Evolutionary conservation across 2,329 filamentous ascomycete species (phyloP).

Genomic region (Scedosporium apiospermum): DNA sequence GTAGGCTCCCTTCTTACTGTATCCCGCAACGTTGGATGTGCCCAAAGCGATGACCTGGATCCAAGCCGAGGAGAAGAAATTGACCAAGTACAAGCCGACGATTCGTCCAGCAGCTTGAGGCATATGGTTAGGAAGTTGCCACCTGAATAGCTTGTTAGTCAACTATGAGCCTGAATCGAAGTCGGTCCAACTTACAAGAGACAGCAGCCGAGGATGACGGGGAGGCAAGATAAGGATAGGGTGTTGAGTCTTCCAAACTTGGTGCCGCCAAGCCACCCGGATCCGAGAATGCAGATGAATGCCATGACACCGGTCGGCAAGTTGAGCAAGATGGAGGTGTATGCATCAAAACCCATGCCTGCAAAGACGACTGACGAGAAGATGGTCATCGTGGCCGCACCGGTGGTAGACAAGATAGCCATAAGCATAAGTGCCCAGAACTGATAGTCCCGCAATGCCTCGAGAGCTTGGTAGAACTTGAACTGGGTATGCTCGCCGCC

Average conservation of each 20-base stretch:
- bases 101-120: slow-evolving; percentile 14
- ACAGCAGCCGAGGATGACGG: slow-evolving; percentile 19
- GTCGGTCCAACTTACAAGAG: slow-evolving; percentile 14
- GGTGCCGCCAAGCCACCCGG: slow-evolving; percentile 17
- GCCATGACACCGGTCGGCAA: slow-evolving; percentile 21
- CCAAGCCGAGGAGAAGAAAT: slow-evolving; percentile 21
- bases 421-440: slow-evolving; percentile 20
- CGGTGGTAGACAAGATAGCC: slow-evolving; percentile 19
- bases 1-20: slow-evolving; percentile 22
- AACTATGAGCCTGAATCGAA: not conserved
- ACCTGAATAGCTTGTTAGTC: slow-evolving; percentile 8
- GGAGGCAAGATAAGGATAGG: slow-evolving; percentile 16
- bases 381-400: slow-evolving; percentile 18
- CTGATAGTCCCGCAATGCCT: slow-evolving; percentile 38
- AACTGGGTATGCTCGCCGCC: slow-evolving; percentile 36
- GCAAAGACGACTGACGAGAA: slow-evolving; percentile 24
- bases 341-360: slow-evolving; percentile 22
- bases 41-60: slow-evolving; percentile 20
- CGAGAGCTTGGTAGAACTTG: slow-evolving; percentile 39
- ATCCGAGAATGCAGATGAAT: slow-evolving; percentile 19
- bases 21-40: slow-evolving; percentile 22
- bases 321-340: slow-evolving; percentile 22
- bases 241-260: slow-evolving; percentile 16
- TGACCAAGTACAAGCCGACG: slow-evolving; percentile 19
- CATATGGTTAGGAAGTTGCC: slow-evolving; percentile 15